phyloP scores from a whole-genome alignment of 202 grass and related monocot species.

The Tripidium arundinaceum region DNA sequence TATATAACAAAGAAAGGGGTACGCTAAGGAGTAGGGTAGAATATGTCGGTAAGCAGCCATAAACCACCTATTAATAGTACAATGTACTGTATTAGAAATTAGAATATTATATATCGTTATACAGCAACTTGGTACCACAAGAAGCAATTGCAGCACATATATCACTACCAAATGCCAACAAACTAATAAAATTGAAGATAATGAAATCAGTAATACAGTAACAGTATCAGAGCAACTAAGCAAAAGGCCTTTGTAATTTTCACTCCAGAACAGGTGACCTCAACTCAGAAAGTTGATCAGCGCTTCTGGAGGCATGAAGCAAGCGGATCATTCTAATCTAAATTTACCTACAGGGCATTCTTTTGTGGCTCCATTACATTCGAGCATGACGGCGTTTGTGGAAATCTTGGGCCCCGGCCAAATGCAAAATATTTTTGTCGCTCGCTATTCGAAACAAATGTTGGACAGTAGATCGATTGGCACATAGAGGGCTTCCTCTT shows the following conservation, averaged over 20 bases:
- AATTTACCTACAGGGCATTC: not conserved
- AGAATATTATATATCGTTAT: too few relatives aligned
- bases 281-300: not conserved
- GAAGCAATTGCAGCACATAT: slow-evolving; percentile 6
- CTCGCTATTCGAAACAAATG: not conserved
- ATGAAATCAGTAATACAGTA: not conserved
- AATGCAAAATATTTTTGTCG: not conserved
- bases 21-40: not conserved
- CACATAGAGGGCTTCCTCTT: not conserved
- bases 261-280: not conserved
- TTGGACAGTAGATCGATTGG: not conserved
- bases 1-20: slow-evolving; percentile 88
- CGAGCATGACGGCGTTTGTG: not conserved
- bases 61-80: too few relatives aligned
- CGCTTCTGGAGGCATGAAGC: not conserved
- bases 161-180: not conserved
- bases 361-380: not conserved
- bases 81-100: too few relatives aligned
- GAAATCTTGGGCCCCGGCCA: not conserved
- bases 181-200: not conserved
- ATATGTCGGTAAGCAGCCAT: too few relatives aligned
- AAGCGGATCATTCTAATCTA: not conserved
- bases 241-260: not conserved
- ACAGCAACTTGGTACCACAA: not conserved
- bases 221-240: not conserved